Base-by-base conservation (phyloP, 2,329 filamentous ascomycete species). In the Esteya vermicola region DNA sequence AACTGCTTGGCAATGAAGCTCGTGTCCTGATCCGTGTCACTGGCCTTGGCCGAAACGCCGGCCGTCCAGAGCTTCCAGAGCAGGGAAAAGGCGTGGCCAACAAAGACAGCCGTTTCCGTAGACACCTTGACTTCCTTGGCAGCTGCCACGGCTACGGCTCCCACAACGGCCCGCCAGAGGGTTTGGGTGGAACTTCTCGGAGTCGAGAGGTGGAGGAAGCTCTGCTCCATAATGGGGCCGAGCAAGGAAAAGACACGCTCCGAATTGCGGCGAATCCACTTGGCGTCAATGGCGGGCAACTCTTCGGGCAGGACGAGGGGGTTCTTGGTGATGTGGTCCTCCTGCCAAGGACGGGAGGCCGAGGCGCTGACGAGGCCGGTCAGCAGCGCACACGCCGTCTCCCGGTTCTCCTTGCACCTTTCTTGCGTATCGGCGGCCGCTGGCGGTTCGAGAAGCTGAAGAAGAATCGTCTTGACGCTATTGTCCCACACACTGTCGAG, bases 71-170 rank as follows among this genome's bases (percentile, higher is more conserved):
- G 57, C 21, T 70, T 73, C 36, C 75, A 71, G 7, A 94, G 61
- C 19, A 86, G 59, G 32, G 75, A 75, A 37, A 89, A 68, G 19
- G 86, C 67, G 32, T 75, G 68, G 19, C 82, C 79, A 45, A 94
- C 70, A 43, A 88, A 89, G 45, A 77, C 72, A 52, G 84, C 82
- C 2, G 86, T 84, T 45, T 96, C 89, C 12, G 72, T 72, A 0
- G 85, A 86, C 7, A 88, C 78, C 51, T 89, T 93, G 50, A 98
- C 81, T 57, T 98, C 91, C 58, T 94, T 93, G 32, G 69, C 71
- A 20, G 79, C 79, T 30, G 82, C 81, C 36, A 72, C 70, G 3
- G 76, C 70, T 21, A 86, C 63, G 1, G 78, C 72, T 4, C 64
- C 61, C 33, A 84, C 64, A 12, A 85, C 62, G 1, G 70, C 64